phyloP scores from a whole-genome alignment of 208 protist genomes.

The Wallacemonas collosoma region DNA sequence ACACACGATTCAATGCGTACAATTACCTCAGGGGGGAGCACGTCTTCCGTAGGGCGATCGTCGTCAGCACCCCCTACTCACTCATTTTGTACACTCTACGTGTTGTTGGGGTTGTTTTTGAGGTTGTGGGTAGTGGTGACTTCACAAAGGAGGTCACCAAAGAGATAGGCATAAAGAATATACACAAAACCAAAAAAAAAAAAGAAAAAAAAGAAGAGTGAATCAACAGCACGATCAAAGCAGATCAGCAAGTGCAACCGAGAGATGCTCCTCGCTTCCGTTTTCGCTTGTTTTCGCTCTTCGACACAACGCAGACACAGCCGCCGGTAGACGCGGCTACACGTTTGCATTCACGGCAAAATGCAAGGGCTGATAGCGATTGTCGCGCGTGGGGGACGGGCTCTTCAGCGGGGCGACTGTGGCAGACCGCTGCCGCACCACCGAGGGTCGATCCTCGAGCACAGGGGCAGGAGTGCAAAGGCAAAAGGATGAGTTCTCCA shows the following conservation, averaged over 20 bases:
- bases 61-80: too few relatives aligned
- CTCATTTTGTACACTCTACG: neutral
- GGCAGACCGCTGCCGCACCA: neutral
- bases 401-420: neutral
- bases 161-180: neutral
- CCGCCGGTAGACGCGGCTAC: too few relatives aligned
- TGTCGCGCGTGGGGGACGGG: slow-evolving; percentile 1
- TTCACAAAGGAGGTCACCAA: neutral
- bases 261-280: too few relatives aligned
- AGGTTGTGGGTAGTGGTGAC: neutral
- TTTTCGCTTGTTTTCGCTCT: too few relatives aligned
- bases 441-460: slow-evolving; percentile 1
- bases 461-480: slow-evolving; percentile 8
- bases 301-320: too few relatives aligned
- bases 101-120: neutral
- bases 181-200: slow-evolving; percentile 22
- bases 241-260: too few relatives aligned
- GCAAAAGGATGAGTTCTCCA: neutral
- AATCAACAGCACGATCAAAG: neutral
- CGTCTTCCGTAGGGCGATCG: too few relatives aligned
- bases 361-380: neutral
- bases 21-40: too few relatives aligned
- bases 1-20: too few relatives aligned
- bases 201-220: slow-evolving; percentile 3
- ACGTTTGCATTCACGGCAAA: neutral